phyloP scores from a whole-genome alignment of 108 stramenopile species.

The Cyclostephanos invisitatus region DNA sequence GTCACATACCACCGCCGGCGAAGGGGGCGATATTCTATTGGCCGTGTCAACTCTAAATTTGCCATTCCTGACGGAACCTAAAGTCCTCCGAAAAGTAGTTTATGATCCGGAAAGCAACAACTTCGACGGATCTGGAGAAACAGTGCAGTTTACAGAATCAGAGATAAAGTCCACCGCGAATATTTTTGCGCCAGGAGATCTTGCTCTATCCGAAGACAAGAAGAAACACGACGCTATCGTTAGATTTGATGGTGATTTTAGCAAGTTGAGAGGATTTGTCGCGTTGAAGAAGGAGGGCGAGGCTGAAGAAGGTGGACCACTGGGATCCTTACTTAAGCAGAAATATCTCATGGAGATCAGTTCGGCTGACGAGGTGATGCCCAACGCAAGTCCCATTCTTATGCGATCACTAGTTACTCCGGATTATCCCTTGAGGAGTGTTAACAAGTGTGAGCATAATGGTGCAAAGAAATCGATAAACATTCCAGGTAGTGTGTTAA shows the following conservation, averaged over 20 bases:
- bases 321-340: slow-evolving; percentile 20
- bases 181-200: slow-evolving; percentile 35
- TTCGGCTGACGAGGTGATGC: slow-evolving; percentile 41
- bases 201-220: slow-evolving; percentile 27
- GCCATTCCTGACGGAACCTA: slow-evolving; percentile 36
- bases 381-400: slow-evolving; percentile 27
- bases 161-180: slow-evolving; percentile 31
- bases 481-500: neutral
- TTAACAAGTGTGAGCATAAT: neutral
- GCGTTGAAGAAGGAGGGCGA: slow-evolving; percentile 32
- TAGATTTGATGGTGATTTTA: slow-evolving; percentile 44
- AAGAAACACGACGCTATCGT: slow-evolving; percentile 41
- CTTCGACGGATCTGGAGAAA: slow-evolving; percentile 20
- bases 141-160: slow-evolving; percentile 28
- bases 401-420: slow-evolving; percentile 15
- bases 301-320: slow-evolving; percentile 1
- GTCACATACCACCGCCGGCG: slow-evolving; percentile 4
- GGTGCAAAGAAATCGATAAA: neutral
- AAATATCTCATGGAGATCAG: slow-evolving; percentile 45
- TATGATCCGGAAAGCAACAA: slow-evolving; percentile 35
- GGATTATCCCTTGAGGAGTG: slow-evolving; percentile 13
- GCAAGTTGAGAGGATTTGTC: slow-evolving; percentile 33
- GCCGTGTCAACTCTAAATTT: slow-evolving; percentile 38
- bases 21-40: slow-evolving; percentile 7
- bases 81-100: slow-evolving; percentile 18